Percentiles rank a stretch among this genome's conserved stretches.
These are phyloP conservation scores for Calocera viscosa DNA, from an alignment of 768 basidiomycete genomes.

Conservation along the genomic window DNA sequence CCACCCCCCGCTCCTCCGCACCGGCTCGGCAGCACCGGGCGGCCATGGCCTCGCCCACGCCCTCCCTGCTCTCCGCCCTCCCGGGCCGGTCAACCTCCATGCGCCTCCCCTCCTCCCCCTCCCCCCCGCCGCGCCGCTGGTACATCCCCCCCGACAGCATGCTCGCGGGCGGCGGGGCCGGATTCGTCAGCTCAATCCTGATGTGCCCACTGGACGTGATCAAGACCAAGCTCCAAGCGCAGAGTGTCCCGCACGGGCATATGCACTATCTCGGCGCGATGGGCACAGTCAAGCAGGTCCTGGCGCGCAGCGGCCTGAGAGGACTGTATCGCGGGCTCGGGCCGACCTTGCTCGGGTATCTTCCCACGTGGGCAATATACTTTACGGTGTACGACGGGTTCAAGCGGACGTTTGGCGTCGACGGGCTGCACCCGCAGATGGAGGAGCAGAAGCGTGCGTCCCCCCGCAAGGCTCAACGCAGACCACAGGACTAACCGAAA, in stretches of 20 bases:
- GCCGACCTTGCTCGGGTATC: constrained; percentile 89
- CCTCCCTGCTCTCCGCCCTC: background rate
- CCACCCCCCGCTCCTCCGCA: background rate
- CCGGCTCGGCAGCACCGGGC: background rate
- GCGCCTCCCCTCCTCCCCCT: background rate
- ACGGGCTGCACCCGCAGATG: background rate
- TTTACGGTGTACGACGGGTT: constrained; percentile 96
- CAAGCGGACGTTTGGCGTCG: constrained; percentile 62
- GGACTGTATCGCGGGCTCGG: constrained; percentile 96
- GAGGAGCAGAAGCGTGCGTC: background rate
- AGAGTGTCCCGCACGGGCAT: constrained; percentile 55
- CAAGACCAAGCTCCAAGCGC: constrained; percentile 97
- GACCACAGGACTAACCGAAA: too few relatives aligned
- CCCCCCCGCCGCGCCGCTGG: background rate
- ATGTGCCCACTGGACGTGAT: constrained; percentile 97
- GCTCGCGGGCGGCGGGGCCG: constrained; percentile 84
- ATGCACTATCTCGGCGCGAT: constrained; percentile 63
- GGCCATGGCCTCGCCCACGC: background rate
- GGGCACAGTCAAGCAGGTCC: constrained; percentile 47
- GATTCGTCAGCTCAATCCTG: constrained; percentile 79
- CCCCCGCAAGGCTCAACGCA: background rate
- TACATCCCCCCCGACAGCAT: constrained; percentile 25
- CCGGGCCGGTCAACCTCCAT: background rate
- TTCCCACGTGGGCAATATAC: constrained; percentile 99
- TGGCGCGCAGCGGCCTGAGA: constrained; percentile 57